Evolutionary conservation across 2,329 filamentous ascomycete species (phyloP), one percentile per base, ranked within the genome.

Genomic region (Colletotrichum gigasporum): DNA sequence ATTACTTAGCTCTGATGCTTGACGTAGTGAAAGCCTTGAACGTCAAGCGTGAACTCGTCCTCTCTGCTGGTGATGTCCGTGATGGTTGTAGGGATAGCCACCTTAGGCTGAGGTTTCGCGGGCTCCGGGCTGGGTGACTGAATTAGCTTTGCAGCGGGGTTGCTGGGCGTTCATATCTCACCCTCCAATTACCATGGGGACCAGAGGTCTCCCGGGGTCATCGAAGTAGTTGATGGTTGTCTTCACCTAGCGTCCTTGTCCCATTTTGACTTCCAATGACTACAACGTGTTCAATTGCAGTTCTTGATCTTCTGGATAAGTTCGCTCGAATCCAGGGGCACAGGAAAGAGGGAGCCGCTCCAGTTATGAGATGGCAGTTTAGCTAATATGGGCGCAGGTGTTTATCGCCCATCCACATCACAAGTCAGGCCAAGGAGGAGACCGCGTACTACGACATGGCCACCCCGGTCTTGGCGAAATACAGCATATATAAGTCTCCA

Each of bases 51-150:
- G 0, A 88, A 91, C 70, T 91, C 89, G 66, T 91, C 89, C 55
- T 91, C 87, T 71, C 91, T 89, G 0, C 88, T 88, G 32, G 84
- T 75, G 7, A 78, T 83, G 0, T 91, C 88, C 80, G 34, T 88
- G 79, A 28, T 77, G 73, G 1, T 88, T 82, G 59, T 80, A 76
- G 1, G 83, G 80, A 20, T 79, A 20, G 86, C 81, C 10, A 89
- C 83, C 69, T 91, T 86, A 0, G 89, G 91, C 57, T 64, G 61
- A 22, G 61, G 61, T 34, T 64, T 64, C 45, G 56, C 61, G 2
- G 61, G 61, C 10, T 35, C 45, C 41, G 61, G 61, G 11, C 61
- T 61, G 32, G 39, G 6, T 4, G n/a, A 18, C 3, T 11, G 7
- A 16, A 3, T 64, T 37, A 64, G 61, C 32, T 35, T 50, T 8